Evolutionary conservation across 768 basidiomycete species (phyloP), one percentile per base, ranked within the genome.

Genomic region (Phylloporus arenicola): DNA sequence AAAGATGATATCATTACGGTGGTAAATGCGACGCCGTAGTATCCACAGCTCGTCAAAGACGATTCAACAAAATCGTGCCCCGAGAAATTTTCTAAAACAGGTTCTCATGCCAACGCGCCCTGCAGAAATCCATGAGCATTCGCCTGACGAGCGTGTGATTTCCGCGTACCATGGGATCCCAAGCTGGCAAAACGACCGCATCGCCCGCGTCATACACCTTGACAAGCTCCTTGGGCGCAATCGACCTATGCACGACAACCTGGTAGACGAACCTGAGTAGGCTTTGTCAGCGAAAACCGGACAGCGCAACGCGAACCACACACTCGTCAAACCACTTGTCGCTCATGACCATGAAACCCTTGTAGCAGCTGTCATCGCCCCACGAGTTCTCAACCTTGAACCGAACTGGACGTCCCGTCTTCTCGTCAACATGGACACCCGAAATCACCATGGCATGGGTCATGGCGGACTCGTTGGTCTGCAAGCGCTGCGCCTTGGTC

Each of bases 331-430:
- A 97, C 94, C 95, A 98, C 38, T 72, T 73, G 57, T 90, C 88
- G 43, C 83, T 89, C 92, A 95, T 94, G 60, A 95, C 81, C 70
- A 88, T 91, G 70, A 83, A 94, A 6, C 94, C 94, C 58, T 92
- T 84, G 57, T 92, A 75, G 22, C 92, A 87, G 0, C 75, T 77
- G 0, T 71, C 70, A 24, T 83, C 82, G 14, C 90, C 88, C 95
- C 95, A 98, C 3, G 85, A 88, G 72, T 98, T 98, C 76, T 98
- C 95, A 17, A 98, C 90, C 70, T 92, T 91, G 79, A 92, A 98
- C n/a, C 92, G 79, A 17, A 94, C 69, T 0, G 92, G 85, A 50
- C 79, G 81, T 46, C 90, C 91, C 3, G 67, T 64, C 48, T 65
- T 70, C 12, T 72, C 68, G 61, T 94, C 92, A 43, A 96, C 72